These are phyloP conservation scores for Mytilinidion resinicola DNA, from an alignment of 495 filamentous ascomycete genomes.

Conservation along the genomic window DNA sequence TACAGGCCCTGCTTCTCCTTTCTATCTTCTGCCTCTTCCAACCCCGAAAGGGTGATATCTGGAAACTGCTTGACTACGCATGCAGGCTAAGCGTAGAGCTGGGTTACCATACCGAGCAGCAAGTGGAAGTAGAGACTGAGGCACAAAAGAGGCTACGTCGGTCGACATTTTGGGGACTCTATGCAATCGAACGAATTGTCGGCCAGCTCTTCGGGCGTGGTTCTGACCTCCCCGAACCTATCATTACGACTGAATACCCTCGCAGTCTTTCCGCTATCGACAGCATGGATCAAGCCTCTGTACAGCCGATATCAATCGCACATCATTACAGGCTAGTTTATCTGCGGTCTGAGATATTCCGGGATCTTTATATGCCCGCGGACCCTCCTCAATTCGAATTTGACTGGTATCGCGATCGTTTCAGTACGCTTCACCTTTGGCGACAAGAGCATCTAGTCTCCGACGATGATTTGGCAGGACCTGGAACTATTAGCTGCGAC, in stretches of 20 bases:
- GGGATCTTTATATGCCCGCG: slow-evolving; percentile 6
- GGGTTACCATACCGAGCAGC: slow-evolving; percentile 9
- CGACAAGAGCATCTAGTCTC: background rate
- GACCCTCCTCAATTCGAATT: background rate
- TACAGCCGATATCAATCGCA: slow-evolving; percentile 9
- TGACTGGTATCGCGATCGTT: slow-evolving; percentile 7
- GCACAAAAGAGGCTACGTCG: slow-evolving; percentile 8
- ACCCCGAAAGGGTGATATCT: slow-evolving; percentile 7
- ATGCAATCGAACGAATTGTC: slow-evolving; percentile 9
- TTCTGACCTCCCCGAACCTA: slow-evolving; percentile 10
- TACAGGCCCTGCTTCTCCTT: slow-evolving; percentile 7
- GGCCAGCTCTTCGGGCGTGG: slow-evolving; percentile 11
- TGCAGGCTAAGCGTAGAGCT: slow-evolving; percentile 9
- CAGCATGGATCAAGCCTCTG: background rate
- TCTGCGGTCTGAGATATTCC: slow-evolving; percentile 12
- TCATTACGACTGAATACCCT: slow-evolving; percentile 12
- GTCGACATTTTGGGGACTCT: slow-evolving; percentile 15
- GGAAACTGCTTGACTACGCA: slow-evolving; percentile 12
- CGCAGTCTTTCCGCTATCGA: background rate
- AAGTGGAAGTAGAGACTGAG: background rate
- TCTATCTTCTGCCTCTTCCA: slow-evolving; percentile 6
- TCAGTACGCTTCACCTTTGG: slow-evolving; percentile 3
- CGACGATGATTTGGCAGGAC: slow-evolving; percentile 1
- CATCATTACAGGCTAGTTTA: slow-evolving; percentile 13
- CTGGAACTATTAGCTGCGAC: slow-evolving; percentile 9